Base-by-base conservation (phyloP, 1,139 yeast genomes). In the Kurtzmaniella natalensis region DNA sequence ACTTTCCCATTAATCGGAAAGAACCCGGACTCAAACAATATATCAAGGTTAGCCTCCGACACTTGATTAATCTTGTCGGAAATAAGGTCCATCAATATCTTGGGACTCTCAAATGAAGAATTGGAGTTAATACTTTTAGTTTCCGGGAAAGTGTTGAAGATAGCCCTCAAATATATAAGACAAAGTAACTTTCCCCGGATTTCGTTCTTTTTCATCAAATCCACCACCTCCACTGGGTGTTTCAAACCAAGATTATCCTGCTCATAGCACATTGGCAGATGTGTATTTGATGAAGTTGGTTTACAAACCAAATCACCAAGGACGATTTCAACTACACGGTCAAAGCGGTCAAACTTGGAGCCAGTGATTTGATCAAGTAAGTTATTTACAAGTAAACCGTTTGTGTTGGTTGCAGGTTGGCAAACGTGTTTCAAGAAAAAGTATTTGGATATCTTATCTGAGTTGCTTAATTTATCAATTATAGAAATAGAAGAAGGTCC, bases 291-390 rank as follows among this genome's bases (percentile, higher is more conserved):
- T n/a, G n/a, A n/a, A n/a, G n/a, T n/a, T n/a, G n/a, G n/a, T n/a
- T n/a, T n/a, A n/a, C n/a, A n/a, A n/a, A n/a, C n/a, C 14, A 62
- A 39, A 2, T 69, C 70, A 31, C 53, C 51, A 34, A 66, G 56
- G 0, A 51, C 42, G 31, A 38, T 50, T 26, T 60, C 66, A 3
- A 54, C 53, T 7, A 57, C 44, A n/a, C 64, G 41, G 35, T 65
- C 71, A 38, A 51, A 57, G 63, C 65, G 57, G 36, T 56, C 44
- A 7, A 31, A 16, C 13, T 20, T 25, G 16, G 28, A 23, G 6
- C 31, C 24, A n/a, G 30, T 11, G 10, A 36, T 9, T 17, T 22
- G 32, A 16, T 17, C 14, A 9, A 36, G 18, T 10, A 31, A 15
- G 17, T 33, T 18, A 13, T 22, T 13, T 11, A 34, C 17, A n/a